Base-by-base conservation (phyloP, 75 land plant genomes). In the Isoetes taiwanensis region DNA sequence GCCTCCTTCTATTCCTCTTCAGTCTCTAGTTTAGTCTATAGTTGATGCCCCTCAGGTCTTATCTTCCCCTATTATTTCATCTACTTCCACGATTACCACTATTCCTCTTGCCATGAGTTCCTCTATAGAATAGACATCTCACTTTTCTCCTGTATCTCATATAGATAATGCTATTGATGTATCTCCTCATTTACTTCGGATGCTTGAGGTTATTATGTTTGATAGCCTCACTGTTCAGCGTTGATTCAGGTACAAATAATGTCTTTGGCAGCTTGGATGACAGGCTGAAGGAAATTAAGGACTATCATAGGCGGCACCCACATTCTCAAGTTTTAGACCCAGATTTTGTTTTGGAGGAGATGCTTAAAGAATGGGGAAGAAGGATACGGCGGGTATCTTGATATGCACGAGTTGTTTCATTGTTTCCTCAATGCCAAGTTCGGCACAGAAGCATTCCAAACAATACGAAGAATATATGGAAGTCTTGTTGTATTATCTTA, bases 331-430 rank as follows among this genome's bases (percentile, higher is more conserved):
- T 75, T 43, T 64, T 85, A 40, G 90, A 88, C 62, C 46, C 61
- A 10, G 56, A 10, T 43, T 95, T 79, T 23, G 99, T 88, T 46
- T 68, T 61, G 63, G 99, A 94, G 37, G 80, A 75, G 34, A 17
- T 84, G 12, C 70, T 88, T 2, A 88, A 94, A 53, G 99, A 94
- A 63, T n/a, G n/a, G n/a, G n/a, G n/a, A n/a, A 94, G 99, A 93
- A 80, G 90, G 93, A 12, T 73, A 67, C 72, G 99, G 99, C 5
- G 66, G 84, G n/a, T 93, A 81, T 62, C 71, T 93, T 21, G 99
- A 93, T 58, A 26, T 93, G 85, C 95, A 87, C 66, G 95, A 93
- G 63, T 41, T 93, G 38, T 87, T 69, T 71, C 76, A 93, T 52
- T 76, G 77, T 57, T 93, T 77, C 41, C 62, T 88, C 28, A 93